Evolutionary conservation across 108 stramenopile species (phyloP).

Genomic region (Epithemia pelagica): DNA sequence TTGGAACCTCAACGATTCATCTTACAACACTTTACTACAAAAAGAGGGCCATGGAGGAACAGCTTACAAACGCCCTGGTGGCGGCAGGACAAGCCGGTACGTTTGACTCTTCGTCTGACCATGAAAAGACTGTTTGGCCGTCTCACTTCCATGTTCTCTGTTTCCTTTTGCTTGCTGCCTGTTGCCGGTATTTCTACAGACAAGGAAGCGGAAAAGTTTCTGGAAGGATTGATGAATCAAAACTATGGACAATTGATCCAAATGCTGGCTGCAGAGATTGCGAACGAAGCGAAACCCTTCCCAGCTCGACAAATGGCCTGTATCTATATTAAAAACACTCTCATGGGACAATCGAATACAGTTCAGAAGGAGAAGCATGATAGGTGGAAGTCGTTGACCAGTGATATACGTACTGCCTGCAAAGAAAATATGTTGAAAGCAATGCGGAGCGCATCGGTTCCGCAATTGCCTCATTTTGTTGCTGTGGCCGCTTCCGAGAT

Average conservation of each 20-base stretch:
- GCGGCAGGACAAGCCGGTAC: conserved; percentile 6
- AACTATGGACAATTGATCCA: conserved; percentile 35
- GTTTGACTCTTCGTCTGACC: background rate
- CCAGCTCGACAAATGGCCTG: conserved; percentile 73
- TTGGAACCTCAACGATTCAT: no score
- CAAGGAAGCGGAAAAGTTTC: conserved; percentile 16
- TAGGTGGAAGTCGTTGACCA: conserved; percentile 59
- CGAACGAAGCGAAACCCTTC: conserved; percentile 52
- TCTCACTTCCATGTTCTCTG: background rate
- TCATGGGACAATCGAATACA: conserved; percentile 53
- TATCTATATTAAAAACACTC: conserved; percentile 79
- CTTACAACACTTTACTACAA: no score
- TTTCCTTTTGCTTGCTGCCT: background rate
- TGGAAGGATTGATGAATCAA: conserved; percentile 23
- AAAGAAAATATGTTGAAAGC: conserved; percentile 53
- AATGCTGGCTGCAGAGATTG: conserved; percentile 47
- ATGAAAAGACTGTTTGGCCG: background rate
- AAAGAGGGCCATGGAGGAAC: background rate
- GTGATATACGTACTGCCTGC: conserved; percentile 38
- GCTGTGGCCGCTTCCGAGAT: conserved; percentile 82
- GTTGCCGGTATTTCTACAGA: background rate
- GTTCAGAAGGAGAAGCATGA: conserved; percentile 50
- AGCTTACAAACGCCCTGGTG: conserved; percentile 6
- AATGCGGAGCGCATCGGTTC: conserved; percentile 43
- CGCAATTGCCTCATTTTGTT: conserved; percentile 58